Evolutionary conservation across 1,139 yeast genomes (phyloP).

Genomic region (Hansenula lynferdii): DNA sequence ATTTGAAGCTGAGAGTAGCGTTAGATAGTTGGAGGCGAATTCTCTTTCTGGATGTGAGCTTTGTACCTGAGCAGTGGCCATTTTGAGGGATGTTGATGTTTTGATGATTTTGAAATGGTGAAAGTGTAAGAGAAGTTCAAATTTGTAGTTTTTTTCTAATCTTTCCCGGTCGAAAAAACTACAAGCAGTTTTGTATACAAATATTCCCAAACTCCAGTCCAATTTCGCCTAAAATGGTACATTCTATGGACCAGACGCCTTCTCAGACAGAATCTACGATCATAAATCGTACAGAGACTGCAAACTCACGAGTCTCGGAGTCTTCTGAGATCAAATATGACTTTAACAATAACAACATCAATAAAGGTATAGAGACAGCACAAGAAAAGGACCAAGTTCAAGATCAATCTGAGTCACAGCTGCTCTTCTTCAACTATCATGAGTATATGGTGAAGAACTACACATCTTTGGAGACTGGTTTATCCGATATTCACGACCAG

Average conservation of each 20-base stretch:
- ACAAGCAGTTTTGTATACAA: no score
- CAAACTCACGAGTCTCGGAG: background rate
- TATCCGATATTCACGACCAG: constrained; percentile 19
- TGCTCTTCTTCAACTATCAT: constrained; percentile 60
- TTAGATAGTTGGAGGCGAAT: constrained; percentile 15
- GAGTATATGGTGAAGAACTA: constrained; percentile 43
- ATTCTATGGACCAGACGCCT: background rate
- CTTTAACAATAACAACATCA: constrained; percentile 8
- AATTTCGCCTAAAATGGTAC: no score
- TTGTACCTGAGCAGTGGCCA: no score
- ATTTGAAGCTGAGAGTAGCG: constrained; percentile 14
- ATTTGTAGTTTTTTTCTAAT: no score
- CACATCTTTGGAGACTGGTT: constrained; percentile 18
- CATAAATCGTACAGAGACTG: background rate
- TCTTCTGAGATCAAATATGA: background rate
- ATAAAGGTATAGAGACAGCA: constrained; percentile 11
- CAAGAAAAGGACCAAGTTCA: background rate
- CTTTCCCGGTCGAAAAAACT: no score
- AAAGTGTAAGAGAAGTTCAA: no score
- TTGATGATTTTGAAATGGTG: no score
- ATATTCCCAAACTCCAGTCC: no score
- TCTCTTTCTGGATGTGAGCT: constrained; percentile 2
- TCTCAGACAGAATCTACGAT: background rate
- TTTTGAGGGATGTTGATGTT: background rate
- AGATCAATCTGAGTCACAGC: constrained; percentile 7